phyloP scores from a whole-genome alignment of 1,139 yeast species.

The Candida labiduridarum region DNA sequence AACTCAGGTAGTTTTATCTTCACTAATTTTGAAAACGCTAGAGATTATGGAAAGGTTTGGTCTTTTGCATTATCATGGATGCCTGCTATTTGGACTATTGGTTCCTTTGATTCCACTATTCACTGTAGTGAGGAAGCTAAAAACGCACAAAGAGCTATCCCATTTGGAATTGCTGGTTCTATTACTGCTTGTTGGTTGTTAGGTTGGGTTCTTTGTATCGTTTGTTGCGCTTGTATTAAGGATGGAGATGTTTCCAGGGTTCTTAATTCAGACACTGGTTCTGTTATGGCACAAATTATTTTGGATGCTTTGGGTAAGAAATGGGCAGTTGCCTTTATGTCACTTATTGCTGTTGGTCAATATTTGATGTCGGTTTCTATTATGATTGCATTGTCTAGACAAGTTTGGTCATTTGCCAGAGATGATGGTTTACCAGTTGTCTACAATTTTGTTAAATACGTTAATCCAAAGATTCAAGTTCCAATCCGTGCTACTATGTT shows the following conservation, averaged over 20 bases:
- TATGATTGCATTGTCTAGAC: constrained; percentile 39
- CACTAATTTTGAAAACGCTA: constrained; percentile 53
- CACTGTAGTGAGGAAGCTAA: constrained; percentile 76
- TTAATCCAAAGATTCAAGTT: constrained; percentile 52
- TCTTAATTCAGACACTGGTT: constrained; percentile 48
- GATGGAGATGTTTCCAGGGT: constrained; percentile 49
- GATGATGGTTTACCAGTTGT: constrained; percentile 48
- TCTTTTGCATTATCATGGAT: constrained; percentile 60
- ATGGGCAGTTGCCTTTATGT: constrained; percentile 71
- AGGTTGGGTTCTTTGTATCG: constrained; percentile 61
- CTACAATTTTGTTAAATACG: constrained; percentile 48
- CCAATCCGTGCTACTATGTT: constrained; percentile 65
- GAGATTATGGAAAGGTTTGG: constrained; percentile 72
- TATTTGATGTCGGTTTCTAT: constrained; percentile 61
- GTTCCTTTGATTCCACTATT: constrained; percentile 71
- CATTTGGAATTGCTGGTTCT: constrained; percentile 55
- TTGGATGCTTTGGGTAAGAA: constrained; percentile 66
- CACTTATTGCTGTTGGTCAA: constrained; percentile 60
- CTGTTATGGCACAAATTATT: constrained; percentile 66
- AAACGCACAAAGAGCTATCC: constrained; percentile 68
- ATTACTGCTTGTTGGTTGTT: constrained; percentile 60
- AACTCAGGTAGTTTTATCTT: constrained; percentile 52
- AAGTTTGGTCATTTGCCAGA: constrained; percentile 43
- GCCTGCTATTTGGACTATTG: constrained; percentile 69
- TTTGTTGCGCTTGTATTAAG: constrained; percentile 57